Percentiles rank a stretch among this genome's conserved stretches.
Conservation (phyloP, 306 rosid genomes). For the Sphenostylis stenocarpa region DNA sequence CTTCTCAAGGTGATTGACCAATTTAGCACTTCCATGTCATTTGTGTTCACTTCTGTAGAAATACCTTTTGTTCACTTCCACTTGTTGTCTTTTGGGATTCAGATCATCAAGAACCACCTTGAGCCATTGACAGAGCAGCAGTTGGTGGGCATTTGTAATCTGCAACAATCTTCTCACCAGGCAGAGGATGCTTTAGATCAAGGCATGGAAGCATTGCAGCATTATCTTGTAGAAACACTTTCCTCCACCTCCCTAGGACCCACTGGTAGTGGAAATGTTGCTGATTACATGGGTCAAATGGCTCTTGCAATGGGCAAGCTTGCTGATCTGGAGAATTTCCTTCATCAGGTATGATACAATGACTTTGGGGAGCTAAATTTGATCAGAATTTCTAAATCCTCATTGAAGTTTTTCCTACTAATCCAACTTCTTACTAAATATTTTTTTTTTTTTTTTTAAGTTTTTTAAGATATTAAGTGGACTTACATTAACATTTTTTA, state of each 20-base stretch:
- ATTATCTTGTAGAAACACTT: constrained; percentile 63
- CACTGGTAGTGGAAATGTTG: constrained; percentile 56
- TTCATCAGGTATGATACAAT: constrained; percentile 50
- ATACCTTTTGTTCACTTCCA: background rate
- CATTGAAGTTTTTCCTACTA: background rate
- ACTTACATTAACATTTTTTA: background rate
- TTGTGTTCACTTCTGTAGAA: background rate
- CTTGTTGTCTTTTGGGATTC: constrained; percentile 21
- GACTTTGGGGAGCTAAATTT: background rate
- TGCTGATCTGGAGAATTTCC: constrained; percentile 58
- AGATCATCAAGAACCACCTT: constrained; percentile 72
- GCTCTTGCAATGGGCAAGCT: constrained; percentile 83
- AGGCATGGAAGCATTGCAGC: constrained; percentile 80
- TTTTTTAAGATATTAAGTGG: background rate
- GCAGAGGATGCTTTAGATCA: constrained; percentile 84
- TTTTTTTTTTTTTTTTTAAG: background rate
- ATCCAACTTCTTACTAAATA: background rate
- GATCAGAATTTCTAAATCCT: background rate
- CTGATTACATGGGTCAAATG: constrained; percentile 93
- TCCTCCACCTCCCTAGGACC: constrained; percentile 55
- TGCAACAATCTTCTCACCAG: constrained; percentile 69
- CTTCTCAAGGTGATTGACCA: constrained; percentile 61
- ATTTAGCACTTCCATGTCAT: background rate
- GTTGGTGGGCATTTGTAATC: constrained; percentile 64
- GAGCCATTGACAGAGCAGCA: constrained; percentile 89